Evolutionary conservation across 805 yeast species (phyloP).

Genomic region (Metschnikowia borealis): DNA sequence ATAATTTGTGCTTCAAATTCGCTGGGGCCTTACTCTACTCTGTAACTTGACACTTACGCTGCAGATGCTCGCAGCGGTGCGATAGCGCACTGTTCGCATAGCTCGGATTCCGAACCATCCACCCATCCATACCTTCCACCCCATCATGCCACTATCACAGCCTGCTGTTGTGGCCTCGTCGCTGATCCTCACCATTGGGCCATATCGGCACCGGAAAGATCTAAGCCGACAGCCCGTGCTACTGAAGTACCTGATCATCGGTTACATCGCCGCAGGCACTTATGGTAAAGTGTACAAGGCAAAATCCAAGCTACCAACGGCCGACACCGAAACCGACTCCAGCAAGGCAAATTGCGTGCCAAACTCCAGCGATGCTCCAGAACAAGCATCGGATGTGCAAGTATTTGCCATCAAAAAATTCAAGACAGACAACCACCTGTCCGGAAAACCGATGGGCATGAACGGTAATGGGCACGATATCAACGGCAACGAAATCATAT

Average conservation of each 20-base stretch:
- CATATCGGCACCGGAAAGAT: slow-evolving; percentile 53
- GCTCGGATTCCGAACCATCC: background rate
- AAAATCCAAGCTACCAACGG: slow-evolving; percentile 33
- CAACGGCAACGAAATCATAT: slow-evolving; percentile 80
- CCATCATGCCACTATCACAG: slow-evolving; percentile 14
- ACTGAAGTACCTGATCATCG: slow-evolving; percentile 82
- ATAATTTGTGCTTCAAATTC: too few relatives aligned
- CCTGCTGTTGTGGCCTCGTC: slow-evolving; percentile 36
- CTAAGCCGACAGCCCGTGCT: slow-evolving; percentile 65
- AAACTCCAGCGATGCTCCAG: background rate
- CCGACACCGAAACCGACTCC: slow-evolving; percentile 10
- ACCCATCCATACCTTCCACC: background rate
- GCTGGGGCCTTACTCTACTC: too few relatives aligned
- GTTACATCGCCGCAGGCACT: slow-evolving; percentile 98
- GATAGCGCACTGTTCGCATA: slow-evolving; percentile 3
- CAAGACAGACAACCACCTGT: slow-evolving; percentile 66
- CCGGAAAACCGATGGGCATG: slow-evolving; percentile 21
- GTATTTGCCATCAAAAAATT: slow-evolving; percentile 90
- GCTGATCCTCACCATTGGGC: slow-evolving; percentile 39
- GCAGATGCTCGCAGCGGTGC: background rate
- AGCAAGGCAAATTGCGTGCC: background rate
- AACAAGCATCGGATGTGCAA: slow-evolving; percentile 14
- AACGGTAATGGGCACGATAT: slow-evolving; percentile 32
- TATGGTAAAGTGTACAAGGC: slow-evolving; percentile 96
- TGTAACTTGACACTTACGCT: background rate